phyloP scores from a whole-genome alignment of 2,329 filamentous ascomycete species.

The Fusarium nelsonii region DNA sequence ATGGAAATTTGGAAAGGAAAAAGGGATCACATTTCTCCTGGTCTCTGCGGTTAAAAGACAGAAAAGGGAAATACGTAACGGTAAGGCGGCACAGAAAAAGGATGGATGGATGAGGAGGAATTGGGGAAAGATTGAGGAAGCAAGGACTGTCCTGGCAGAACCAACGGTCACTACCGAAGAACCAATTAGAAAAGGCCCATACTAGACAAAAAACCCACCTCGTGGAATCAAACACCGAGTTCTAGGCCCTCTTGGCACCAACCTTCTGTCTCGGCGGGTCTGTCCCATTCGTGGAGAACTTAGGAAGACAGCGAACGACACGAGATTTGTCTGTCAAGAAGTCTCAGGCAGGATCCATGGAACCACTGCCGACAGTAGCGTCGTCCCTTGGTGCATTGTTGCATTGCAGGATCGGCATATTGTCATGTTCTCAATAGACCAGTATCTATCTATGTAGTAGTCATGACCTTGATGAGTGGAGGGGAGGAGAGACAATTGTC shows the following conservation, averaged over 20 bases:
- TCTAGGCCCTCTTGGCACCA: constrained; percentile 41
- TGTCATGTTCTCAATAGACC: neutral
- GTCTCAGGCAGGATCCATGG: too few relatives aligned
- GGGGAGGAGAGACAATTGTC: neutral
- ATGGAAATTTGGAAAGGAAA: neutral
- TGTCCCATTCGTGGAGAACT: constrained; percentile 27
- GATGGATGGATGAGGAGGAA: neutral
- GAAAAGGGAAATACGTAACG: neutral
- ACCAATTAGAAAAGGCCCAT: constrained; percentile 25
- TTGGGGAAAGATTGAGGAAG: constrained; percentile 15
- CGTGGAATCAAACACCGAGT: constrained; percentile 22
- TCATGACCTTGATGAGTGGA: too few relatives aligned
- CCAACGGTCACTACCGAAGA: constrained; percentile 30
- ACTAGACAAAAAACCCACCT: neutral
- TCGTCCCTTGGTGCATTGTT: constrained; percentile 11
- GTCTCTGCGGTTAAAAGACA: neutral
- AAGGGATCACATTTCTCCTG: neutral
- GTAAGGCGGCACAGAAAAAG: neutral
- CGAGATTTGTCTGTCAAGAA: neutral
- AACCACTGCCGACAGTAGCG: constrained; percentile 40
- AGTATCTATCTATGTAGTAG: neutral
- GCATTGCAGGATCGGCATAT: constrained; percentile 31
- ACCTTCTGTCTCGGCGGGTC: neutral
- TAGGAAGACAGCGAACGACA: neutral
- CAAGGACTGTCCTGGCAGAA: constrained; percentile 11